phyloP scores from a whole-genome alignment of 75 land plant species.

The Pinus tabuliformis region DNA sequence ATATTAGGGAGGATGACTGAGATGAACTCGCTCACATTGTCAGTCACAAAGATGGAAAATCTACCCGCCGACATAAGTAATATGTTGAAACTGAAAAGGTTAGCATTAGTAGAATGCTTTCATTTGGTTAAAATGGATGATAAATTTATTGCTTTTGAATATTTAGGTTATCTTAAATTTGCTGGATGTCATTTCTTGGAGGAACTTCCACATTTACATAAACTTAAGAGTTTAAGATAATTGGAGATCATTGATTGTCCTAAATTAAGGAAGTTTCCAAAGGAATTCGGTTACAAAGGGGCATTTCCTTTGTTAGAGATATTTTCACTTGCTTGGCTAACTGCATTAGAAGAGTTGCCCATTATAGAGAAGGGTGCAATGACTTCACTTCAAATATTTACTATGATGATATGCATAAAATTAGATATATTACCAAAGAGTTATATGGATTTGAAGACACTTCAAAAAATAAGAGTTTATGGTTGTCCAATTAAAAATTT shows the following conservation, averaged over 20 bases:
- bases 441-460: not conserved
- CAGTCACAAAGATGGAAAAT: conserved; percentile 3
- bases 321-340: not conserved
- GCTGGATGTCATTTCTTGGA: not conserved
- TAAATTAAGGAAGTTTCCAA: not conserved
- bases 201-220: not conserved
- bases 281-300: not conserved
- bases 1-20: not conserved
- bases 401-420: not conserved
- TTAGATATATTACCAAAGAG: not conserved
- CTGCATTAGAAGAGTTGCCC: not conserved
- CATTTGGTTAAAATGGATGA: not conserved
- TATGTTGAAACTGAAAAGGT: not conserved
- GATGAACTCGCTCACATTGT: not conserved
- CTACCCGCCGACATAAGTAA: not conserved
- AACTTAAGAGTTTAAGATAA: not conserved
- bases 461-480: not conserved
- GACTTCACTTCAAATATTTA: not conserved
- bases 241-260: not conserved
- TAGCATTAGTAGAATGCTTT: not conserved
- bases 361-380: not conserved
- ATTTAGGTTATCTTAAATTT: not conserved
- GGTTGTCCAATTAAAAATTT: not conserved
- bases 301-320: not conserved
- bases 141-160: not conserved